These are phyloP conservation scores for Yamadazyma paraphyllophila DNA, from an alignment of 805 yeast species.

Conservation along the genomic window DNA sequence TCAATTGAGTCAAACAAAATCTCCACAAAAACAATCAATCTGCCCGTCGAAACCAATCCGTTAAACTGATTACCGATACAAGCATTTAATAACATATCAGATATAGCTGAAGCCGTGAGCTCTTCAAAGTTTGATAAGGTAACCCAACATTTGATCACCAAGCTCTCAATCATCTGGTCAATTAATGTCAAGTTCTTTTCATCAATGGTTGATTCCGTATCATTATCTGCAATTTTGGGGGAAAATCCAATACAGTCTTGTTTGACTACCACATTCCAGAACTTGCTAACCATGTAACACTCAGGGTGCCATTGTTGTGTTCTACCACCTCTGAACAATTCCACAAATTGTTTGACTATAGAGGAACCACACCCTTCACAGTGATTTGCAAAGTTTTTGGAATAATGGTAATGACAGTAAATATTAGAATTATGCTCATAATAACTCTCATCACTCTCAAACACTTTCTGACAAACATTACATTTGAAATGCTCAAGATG, in stretches of 20 bases:
- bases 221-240: background rate
- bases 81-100: slow-evolving; percentile 86
- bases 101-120: slow-evolving; percentile 80
- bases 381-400: slow-evolving; percentile 77
- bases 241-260: slow-evolving; percentile 55
- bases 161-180: slow-evolving; percentile 62
- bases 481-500: slow-evolving; percentile 96
- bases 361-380: slow-evolving; percentile 94
- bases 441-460: slow-evolving; percentile 89
- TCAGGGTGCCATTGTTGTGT: slow-evolving; percentile 99
- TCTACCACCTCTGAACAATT: slow-evolving; percentile 84
- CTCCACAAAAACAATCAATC: slow-evolving; percentile 69
- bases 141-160: slow-evolving; percentile 74
- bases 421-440: slow-evolving; percentile 81
- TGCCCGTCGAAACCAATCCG: slow-evolving; percentile 70
- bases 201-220: slow-evolving; percentile 1
- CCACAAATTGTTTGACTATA: slow-evolving; percentile 91
- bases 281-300: slow-evolving; percentile 95
- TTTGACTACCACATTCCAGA: slow-evolving; percentile 86
- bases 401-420: slow-evolving; percentile 89
- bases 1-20: slow-evolving; percentile 77
- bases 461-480: slow-evolving; percentile 77
- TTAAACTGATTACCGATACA: slow-evolving; percentile 65
- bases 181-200: slow-evolving; percentile 39
- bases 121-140: slow-evolving; percentile 88